Conservation (phyloP, 768 basidiomycete species). For the Cubamyces sp. region DNA sequence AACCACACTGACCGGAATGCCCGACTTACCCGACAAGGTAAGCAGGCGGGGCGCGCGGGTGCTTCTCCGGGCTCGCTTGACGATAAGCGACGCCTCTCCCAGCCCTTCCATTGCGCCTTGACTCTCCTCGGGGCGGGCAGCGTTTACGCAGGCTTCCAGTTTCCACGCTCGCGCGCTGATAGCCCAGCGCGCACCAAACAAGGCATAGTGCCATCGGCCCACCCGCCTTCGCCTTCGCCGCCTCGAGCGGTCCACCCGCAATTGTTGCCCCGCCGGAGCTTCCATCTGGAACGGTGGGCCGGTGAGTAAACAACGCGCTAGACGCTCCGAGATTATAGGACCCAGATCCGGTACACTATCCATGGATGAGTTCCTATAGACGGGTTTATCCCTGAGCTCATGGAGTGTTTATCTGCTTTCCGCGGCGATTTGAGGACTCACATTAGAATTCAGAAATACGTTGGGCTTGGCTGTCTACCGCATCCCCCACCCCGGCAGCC, state of each 20-base stretch:
- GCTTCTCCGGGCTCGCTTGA: background rate
- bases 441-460: too few species aligned
- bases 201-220: background rate
- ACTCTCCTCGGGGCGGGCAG: background rate
- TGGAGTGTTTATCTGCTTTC: too few species aligned
- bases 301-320: conserved; percentile 1
- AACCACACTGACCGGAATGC: background rate
- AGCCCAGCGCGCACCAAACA: background rate
- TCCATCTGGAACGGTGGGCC: background rate
- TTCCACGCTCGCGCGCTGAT: too few species aligned
- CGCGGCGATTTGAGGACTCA: too few species aligned
- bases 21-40: background rate
- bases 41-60: background rate
- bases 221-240: too few species aligned
- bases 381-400: background rate
- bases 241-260: too few species aligned
- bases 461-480: too few species aligned
- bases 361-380: background rate
- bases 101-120: background rate
- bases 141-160: background rate
- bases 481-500: too few species aligned
- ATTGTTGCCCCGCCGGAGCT: too few species aligned
- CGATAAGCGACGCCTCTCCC: background rate
- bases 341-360: background rate
- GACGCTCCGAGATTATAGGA: background rate